Evolutionary conservation across 257 asterid species (phyloP).

Genomic region (Prunella vulgaris): DNA sequence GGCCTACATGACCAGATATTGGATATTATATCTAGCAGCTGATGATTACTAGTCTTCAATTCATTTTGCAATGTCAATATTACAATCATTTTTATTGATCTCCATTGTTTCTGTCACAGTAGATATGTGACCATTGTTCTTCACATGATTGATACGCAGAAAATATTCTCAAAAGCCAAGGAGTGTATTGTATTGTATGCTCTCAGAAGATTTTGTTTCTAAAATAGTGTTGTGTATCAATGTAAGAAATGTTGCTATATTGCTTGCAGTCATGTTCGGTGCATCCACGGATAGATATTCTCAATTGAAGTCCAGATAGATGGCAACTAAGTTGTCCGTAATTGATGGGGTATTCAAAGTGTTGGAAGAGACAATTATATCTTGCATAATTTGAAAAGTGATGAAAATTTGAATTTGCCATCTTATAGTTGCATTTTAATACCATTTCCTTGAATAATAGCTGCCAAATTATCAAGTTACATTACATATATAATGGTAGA

Average conservation of each 20-base stretch:
- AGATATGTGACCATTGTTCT: not conserved
- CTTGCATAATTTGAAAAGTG: not conserved
- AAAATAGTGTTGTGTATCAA: not conserved
- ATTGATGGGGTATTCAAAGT: not conserved
- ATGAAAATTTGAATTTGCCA: not conserved
- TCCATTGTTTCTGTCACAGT: not conserved
- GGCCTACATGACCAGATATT: conserved; percentile 51
- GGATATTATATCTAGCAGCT: conserved; percentile 48
- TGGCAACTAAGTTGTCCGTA: not conserved
- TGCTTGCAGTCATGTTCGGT: not conserved
- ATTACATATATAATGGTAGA: not conserved
- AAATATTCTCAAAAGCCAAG: not conserved
- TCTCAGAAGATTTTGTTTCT: not conserved
- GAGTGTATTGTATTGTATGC: not conserved
- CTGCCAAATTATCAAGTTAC: not conserved
- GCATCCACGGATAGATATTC: not conserved
- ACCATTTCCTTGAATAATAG: not conserved
- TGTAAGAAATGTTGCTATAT: conserved; percentile 7
- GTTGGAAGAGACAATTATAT: not conserved
- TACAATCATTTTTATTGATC: conserved; percentile 2
- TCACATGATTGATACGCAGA: not conserved
- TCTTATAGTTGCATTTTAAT: not conserved
- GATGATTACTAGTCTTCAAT: conserved; percentile 17
- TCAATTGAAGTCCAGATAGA: not conserved
- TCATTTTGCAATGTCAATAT: not conserved